These are phyloP conservation scores for Xerocomus potaroensis DNA, from an alignment of 768 basidiomycete species.

Conservation along the genomic window DNA sequence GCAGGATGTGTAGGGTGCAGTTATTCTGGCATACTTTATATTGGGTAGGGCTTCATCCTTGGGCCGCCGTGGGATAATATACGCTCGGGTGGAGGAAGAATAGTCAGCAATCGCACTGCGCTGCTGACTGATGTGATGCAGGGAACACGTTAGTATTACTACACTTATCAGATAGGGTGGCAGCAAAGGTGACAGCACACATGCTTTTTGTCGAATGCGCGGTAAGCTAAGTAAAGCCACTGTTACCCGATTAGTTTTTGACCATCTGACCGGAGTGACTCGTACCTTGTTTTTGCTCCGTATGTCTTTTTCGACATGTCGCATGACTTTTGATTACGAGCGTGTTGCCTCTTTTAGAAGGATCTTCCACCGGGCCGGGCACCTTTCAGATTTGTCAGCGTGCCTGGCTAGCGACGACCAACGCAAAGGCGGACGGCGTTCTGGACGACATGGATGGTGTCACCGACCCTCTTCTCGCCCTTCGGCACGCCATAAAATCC, in stretches of 20 bases:
- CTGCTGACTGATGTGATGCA: background rate
- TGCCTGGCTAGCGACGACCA: background rate
- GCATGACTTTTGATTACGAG: background rate
- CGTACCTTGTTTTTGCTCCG: too few species aligned
- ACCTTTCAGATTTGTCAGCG: background rate
- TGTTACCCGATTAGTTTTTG: too few species aligned
- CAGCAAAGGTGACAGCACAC: too few species aligned
- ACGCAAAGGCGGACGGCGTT: background rate
- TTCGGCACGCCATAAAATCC: constrained; percentile 61
- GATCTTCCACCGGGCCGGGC: background rate
- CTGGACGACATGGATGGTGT: background rate
- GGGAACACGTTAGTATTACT: too few species aligned
- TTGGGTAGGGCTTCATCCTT: constrained; percentile 8
- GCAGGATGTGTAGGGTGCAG: background rate
- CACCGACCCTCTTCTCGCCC: constrained; percentile 50
- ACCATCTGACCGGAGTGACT: too few species aligned
- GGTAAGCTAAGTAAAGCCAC: too few species aligned
- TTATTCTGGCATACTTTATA: constrained; percentile 7
- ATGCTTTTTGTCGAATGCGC: too few species aligned
- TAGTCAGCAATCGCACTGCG: constrained; percentile 1
- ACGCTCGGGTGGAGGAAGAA: background rate
- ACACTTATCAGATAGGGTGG: too few species aligned
- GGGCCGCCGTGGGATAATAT: constrained; percentile 2
- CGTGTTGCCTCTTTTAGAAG: background rate
- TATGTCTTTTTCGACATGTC: too few species aligned